phyloP scores from a whole-genome alignment of 495 filamentous ascomycete species.

The Podospora australis region DNA sequence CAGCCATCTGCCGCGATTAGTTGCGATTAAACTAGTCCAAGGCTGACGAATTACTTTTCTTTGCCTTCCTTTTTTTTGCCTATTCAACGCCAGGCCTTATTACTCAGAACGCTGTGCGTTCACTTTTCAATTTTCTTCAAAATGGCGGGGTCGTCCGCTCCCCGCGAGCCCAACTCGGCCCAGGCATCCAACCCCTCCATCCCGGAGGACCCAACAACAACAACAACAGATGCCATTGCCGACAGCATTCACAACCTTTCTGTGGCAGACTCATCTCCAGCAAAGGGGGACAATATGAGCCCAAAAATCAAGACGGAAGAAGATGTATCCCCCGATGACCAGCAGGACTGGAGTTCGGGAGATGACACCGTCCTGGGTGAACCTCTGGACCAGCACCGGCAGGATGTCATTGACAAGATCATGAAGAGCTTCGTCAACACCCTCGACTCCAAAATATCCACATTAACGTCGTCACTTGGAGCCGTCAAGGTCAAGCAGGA shows the following conservation, averaged over 20 bases:
- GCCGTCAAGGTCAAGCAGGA: neutral
- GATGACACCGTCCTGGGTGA: neutral
- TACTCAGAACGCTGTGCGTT: too few relatives aligned
- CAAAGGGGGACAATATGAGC: neutral
- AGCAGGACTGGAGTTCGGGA: slow-evolving; percentile 1
- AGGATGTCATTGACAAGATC: slow-evolving; percentile 17
- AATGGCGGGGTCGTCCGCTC: neutral
- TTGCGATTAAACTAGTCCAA: too few relatives aligned
- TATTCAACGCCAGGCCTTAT: too few relatives aligned
- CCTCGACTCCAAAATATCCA: slow-evolving; percentile 17
- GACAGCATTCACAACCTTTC: neutral
- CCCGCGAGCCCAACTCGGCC: too few relatives aligned
- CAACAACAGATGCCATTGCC: neutral
- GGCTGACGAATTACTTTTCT: too few relatives aligned
- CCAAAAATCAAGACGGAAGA: neutral
- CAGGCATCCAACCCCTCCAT: too few relatives aligned
- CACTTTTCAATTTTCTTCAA: too few relatives aligned
- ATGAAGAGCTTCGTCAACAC: slow-evolving; percentile 20
- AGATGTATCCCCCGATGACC: neutral
- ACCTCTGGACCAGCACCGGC: neutral
- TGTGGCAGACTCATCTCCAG: neutral
- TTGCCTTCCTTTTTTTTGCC: too few relatives aligned
- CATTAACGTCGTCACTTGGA: neutral
- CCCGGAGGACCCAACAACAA: neutral
- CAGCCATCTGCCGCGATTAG: too few relatives aligned